phyloP scores from a whole-genome alignment of 352 stramenopile genomes.

The Thraustochytrium striatum region DNA sequence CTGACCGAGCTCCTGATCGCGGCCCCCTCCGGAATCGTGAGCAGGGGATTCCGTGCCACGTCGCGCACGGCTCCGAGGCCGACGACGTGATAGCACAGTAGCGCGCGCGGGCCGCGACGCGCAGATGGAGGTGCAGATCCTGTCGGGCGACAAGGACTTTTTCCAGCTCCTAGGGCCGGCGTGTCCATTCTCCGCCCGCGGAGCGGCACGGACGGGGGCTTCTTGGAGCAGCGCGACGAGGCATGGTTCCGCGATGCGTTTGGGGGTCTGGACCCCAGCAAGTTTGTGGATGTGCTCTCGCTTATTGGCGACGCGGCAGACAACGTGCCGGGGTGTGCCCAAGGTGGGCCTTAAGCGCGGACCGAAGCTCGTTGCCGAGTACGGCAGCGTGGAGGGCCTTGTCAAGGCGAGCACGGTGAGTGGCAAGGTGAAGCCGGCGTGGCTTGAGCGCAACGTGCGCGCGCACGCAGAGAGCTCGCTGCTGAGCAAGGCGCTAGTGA shows the following conservation, averaged over 20 bases:
- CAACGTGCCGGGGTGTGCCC: conserved; percentile 67
- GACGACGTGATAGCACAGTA: conserved; percentile 73
- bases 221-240: background rate
- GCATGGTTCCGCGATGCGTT: background rate
- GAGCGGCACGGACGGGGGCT: background rate
- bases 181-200: conserved; percentile 12
- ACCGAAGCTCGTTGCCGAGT: conserved; percentile 61
- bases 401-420: too few species aligned
- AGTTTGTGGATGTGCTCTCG: conserved; percentile 65
- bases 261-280: conserved; percentile 56
- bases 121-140: conserved; percentile 60
- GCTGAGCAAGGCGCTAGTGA: too few species aligned
- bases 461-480: too few species aligned
- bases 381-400: conserved; percentile 60
- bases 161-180: conserved; percentile 63
- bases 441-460: too few species aligned
- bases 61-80: conserved; percentile 59
- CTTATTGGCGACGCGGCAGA: conserved; percentile 66
- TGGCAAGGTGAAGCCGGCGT: too few species aligned
- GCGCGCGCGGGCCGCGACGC: conserved; percentile 52
- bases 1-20: background rate
- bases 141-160: conserved; percentile 69
- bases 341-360: conserved; percentile 69
- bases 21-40: background rate
- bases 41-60: background rate